Base-by-base conservation (phyloP, 1,284 basidiomycete species). In the Spongispora temasekensis region DNA sequence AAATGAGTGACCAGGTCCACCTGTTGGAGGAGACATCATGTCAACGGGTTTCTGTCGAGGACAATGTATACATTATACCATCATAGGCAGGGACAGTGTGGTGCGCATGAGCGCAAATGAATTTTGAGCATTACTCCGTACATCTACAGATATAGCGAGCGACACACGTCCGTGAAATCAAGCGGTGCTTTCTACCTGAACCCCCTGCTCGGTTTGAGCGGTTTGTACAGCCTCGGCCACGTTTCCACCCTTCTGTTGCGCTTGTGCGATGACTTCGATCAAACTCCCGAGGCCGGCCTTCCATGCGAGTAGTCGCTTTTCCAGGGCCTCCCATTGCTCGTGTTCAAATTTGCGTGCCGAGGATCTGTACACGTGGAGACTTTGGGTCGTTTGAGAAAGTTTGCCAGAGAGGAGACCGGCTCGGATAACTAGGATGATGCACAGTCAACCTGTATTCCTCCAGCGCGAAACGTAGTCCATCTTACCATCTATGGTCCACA, bases 401-500 rank as follows among this genome's bases (percentile, higher is more conserved):
- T 94, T 94, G 27, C 92, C 95, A 40, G 86, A 85, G 52, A 97
- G 75, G 48, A 97, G 84, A 54, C 90, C 88, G 6, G 88, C 85
- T 64, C 93, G 91, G 71, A 97, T 95, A 58, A 91, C 95, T 96
- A 64, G 21, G 53, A 51, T 40, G 32, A 17, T 35, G 10, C n/a
- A 59, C 25, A 44, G 35, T 63, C 31, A 60, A 46, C 30, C 53
- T n/a, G n/a, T n/a, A n/a, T n/a, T n/a, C n/a, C n/a, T n/a, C n/a
- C n/a, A n/a, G n/a, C n/a, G n/a, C n/a, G n/a, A n/a, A n/a, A n/a
- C n/a, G 37, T 30, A 12, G 54, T 58, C 55, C 52, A 51, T 28
- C 53, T 62, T 61, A 95, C 94, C 91, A 75, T 97, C 94, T 68
- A 97, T 97, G 55, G 91, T 89, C 94, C 93, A 97, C 69, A 86